Base-by-base conservation (phyloP, 768 basidiomycete genomes). In the Kwoniella sp. region DNA sequence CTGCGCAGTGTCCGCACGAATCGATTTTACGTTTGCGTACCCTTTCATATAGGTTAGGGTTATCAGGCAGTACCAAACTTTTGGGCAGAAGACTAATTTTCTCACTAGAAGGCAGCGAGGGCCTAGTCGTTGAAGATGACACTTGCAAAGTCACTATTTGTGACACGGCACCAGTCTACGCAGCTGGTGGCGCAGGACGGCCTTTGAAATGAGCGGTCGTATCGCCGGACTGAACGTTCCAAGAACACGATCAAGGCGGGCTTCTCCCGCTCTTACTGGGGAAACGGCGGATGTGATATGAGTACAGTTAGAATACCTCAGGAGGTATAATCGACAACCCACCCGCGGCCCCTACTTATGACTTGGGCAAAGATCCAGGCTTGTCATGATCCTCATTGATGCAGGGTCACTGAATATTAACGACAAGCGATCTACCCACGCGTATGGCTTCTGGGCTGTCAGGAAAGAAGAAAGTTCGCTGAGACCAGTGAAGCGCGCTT, bases 161-260 rank as follows among this genome's bases (percentile, higher is more conserved):
- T 45, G 41, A 45, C 41, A 45, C 41, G 41, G 41, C 41, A 45
- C 41, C 11, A 45, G 41, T 45, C 41, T 45, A 45, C 41, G 41
- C 41, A 45, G 41, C 15, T 20, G 8, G 41, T 45, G 41, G 41
- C 41, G 41, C 15, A 9, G 41, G 4, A 45, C 41, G 41, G 41
- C 41, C 9, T 11, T 9, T 45, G 41, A 45, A 45, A 7, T 7
- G 7, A 37, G 13, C 34, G 34, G 13, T 37, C 7, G 13, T 7
- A 37, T 37, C 5, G 13, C n/a, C n/a, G n/a, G n/a, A n/a, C n/a
- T n/a, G n/a, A n/a, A n/a, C n/a, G n/a, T n/a, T n/a, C n/a, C n/a
- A n/a, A n/a, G n/a, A n/a, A n/a, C n/a, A n/a, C n/a, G n/a, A n/a
- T n/a, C n/a, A n/a, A n/a, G n/a, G n/a, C n/a, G n/a, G n/a, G n/a